Evolutionary conservation across 371 early-diverging fungal genomes (phyloP), one percentile per base, ranked within the genome.

Genomic region (Mortierella sp.): DNA sequence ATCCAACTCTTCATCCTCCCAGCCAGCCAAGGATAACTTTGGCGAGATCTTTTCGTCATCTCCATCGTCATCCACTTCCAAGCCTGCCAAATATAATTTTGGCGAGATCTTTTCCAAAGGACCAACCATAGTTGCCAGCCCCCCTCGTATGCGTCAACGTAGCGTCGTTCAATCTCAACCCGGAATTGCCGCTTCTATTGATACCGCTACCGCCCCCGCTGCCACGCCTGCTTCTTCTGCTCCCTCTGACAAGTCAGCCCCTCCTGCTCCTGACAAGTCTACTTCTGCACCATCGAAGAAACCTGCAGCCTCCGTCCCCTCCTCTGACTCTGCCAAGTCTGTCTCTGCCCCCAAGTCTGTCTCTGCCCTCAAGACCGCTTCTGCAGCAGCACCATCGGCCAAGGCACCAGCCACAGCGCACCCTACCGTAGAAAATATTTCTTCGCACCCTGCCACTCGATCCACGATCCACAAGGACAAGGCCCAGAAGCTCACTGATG

Each of bases 81-180:
- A 53, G 0, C 6, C 5, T n/a, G 19, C 37, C 21, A 73, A 44
- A 57, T n/a, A 40, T 19, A 16, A 34, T 6, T 44, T 46, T 46
- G 28, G 57, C 5, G 57, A 72, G 57, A 55, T 40, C 43, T 31
- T 34, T 40, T 21, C 40, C 24, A n/a, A n/a, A 5, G 54, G n/a
- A 54, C n/a, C 54, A 54, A 3, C 50, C 13, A 78, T 69, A 46
- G 67, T 67, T 34, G 67, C 64, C 53, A 69, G 75, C 31, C 43
- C 71, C 26, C 64, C 75, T 8, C 74, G 75, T 11, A 37, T 71
- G 37, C 71, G 71, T 26, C 75, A 79, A 46, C 70, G 75, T 8
- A 79, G 75, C 51, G 31, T 74, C 61, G 59, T 6, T 53, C 75
- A 71, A 0, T 24, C 21, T 19, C 57, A 74, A 19, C 48, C 69